Base-by-base conservation (phyloP, 129 eudicot genomes). In the Apium graveolens region DNA sequence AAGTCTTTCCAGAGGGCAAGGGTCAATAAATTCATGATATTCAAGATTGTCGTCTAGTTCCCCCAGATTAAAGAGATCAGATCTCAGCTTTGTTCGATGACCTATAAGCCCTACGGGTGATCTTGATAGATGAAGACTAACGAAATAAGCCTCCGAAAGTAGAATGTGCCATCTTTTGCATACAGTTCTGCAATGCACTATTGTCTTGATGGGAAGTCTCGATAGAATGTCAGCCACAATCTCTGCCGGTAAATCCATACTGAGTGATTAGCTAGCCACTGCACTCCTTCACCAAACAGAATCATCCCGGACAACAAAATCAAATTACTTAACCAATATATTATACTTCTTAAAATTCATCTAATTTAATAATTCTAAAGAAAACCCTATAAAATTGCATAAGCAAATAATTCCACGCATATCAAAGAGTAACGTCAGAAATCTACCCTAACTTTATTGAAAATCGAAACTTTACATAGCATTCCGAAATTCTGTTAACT, bases 121-220 rank as follows among this genome's bases (percentile, higher is more conserved):
- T 66, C 83, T 77, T 2, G 84, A 80, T 55, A 81, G 80, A 51
- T 84, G 88, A 42, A 79, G 45, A 11, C 26, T 35, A 20, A 38
- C 75, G 60, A 89, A 86, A 34, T 78, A 73, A 45, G 86, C 76
- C 9, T 79, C 66, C 8, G 65, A 32, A 73, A 86, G 55, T 45
- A 89, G 76, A 37, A 68, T 18, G 32, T 35, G 62, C 86, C 88
- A 89, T 12, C 70, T 20, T 75, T 69, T 82, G 84, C 88, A 86
- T 8, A 86, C 90, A 31, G 51, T 75, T 70, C 35, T 60, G 84
- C 85, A 84, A 29, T 80, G 78, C 73, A 76, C 14, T 45, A 82
- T 66, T 20, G 85, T 81, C 21, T 79, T 79, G 6, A 78, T 35
- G 0, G 85, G 86, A 55, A 87, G 80, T 29, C 87, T 68, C 21